Evolutionary conservation across 163 green algal genomes (phyloP).

Genomic region (Chlamydomonas reinhardtii): DNA sequence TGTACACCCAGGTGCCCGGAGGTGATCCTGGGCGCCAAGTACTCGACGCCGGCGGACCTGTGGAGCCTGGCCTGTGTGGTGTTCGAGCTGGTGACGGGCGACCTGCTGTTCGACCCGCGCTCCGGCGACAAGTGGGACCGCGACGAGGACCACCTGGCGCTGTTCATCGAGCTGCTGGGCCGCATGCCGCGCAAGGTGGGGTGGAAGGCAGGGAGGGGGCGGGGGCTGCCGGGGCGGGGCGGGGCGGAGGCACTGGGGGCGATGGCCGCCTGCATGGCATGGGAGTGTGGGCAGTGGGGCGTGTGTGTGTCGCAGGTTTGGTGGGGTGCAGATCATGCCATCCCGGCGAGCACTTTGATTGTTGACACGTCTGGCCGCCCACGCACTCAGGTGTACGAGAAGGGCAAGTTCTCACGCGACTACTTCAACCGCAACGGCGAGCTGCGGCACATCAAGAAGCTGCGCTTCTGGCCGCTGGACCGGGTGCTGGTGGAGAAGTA

Average conservation of each 20-base stretch:
- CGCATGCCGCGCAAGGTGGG: conserved; percentile 86
- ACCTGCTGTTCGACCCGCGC: conserved; percentile 98
- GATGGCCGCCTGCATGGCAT: too few relatives aligned
- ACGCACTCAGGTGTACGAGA: conserved; percentile 51
- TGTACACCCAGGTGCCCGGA: conserved; percentile 57
- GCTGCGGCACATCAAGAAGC: conserved; percentile 95
- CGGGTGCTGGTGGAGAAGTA: conserved; percentile 95
- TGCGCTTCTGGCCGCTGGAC: conserved; percentile 96
- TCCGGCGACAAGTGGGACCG: conserved; percentile 69
- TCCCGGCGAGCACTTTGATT: too few relatives aligned
- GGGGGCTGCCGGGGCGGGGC: too few relatives aligned
- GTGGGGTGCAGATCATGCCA: too few relatives aligned
- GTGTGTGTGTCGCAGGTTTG: too few relatives aligned
- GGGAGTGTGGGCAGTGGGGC: too few relatives aligned
- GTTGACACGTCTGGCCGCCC: too few relatives aligned
- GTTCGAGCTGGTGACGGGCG: conserved; percentile 98
- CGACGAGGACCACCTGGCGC: conserved; percentile 98
- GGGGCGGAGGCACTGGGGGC: too few relatives aligned
- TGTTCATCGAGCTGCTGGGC: conserved; percentile 98
- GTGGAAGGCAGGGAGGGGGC: neutral
- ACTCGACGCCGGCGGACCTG: conserved; percentile 92
- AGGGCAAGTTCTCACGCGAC: conserved; percentile 87
- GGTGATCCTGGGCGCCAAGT: conserved; percentile 69
- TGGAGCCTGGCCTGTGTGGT: conserved; percentile 98
- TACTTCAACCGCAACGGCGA: conserved; percentile 96